Evolutionary conservation across 2,329 filamentous ascomycete genomes (phyloP).

Genomic region (Colletotrichum cereale): DNA sequence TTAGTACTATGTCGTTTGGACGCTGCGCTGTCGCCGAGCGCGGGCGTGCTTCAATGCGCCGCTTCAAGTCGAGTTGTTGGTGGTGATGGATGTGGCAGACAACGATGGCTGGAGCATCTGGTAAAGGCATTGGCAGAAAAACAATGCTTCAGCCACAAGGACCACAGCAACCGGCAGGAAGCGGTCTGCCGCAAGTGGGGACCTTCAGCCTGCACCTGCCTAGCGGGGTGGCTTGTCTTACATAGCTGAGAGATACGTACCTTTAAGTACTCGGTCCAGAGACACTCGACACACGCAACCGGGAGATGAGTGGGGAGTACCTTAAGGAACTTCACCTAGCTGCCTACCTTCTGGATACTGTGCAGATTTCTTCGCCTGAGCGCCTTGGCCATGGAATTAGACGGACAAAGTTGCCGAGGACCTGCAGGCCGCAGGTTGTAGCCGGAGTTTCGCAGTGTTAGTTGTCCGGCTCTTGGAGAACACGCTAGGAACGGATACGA

Average conservation of each 20-base stretch:
- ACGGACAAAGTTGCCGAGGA: not conserved
- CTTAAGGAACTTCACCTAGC: not conserved
- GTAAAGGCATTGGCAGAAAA: conserved; percentile 36
- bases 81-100: conserved; percentile 28
- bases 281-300: not conserved
- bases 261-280: not conserved
- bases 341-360: too few species aligned
- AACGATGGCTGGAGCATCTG: conserved; percentile 8
- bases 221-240: conserved; percentile 24
- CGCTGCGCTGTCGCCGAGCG: conserved; percentile 39
- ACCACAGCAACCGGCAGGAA: conserved; percentile 37
- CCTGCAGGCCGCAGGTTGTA: not conserved
- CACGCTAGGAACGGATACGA: conserved; percentile 7
- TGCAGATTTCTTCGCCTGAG: not conserved
- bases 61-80: conserved; percentile 34
- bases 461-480: conserved; percentile 10
- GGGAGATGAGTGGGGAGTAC: not conserved
- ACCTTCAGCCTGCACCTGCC: conserved; percentile 11
- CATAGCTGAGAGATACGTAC: conserved; percentile 1
- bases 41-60: conserved; percentile 38
- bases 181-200: conserved; percentile 30
- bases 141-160: conserved; percentile 39
- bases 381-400: not conserved
- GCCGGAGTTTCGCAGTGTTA: not conserved
- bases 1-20: conserved; percentile 44